Evolutionary conservation across 2,329 filamentous ascomycete species (phyloP).

Genomic region (Fusarium concolor): DNA sequence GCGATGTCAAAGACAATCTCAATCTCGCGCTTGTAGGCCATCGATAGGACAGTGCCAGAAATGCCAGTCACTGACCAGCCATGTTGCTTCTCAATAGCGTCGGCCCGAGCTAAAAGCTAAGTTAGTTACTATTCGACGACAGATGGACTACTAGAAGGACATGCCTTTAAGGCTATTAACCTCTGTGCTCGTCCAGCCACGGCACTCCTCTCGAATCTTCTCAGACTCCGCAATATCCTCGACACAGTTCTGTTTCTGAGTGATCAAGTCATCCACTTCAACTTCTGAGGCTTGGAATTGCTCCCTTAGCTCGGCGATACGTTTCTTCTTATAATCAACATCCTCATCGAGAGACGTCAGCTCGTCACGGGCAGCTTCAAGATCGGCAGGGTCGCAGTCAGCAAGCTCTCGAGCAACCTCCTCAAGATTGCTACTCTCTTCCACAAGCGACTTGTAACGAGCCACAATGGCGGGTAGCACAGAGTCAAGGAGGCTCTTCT

Average conservation of each 20-base stretch:
- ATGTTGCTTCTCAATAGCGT: slow-evolving; percentile 71
- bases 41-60: slow-evolving; percentile 71
- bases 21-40: slow-evolving; percentile 78
- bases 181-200: slow-evolving; percentile 88
- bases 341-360: slow-evolving; percentile 74
- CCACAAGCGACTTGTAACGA: slow-evolving; percentile 70
- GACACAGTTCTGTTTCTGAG: slow-evolving; percentile 75
- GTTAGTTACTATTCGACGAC: slow-evolving; percentile 51
- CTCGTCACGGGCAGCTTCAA: slow-evolving; percentile 77
- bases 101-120: slow-evolving; percentile 67
- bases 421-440: slow-evolving; percentile 75
- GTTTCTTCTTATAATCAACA: slow-evolving; percentile 74
- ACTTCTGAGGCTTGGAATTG: slow-evolving; percentile 76
- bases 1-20: slow-evolving; percentile 78
- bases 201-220: slow-evolving; percentile 84
- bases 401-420: slow-evolving; percentile 79
- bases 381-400: slow-evolving; percentile 82
- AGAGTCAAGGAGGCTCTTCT: slow-evolving; percentile 74
- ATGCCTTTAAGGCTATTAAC: slow-evolving; percentile 82
- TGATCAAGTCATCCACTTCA: slow-evolving; percentile 70
- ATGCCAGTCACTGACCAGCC: slow-evolving; percentile 80
- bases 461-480: slow-evolving; percentile 74
- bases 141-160: not conserved
- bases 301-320: slow-evolving; percentile 73
- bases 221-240: slow-evolving; percentile 86